Conservation (phyloP, 2,329 filamentous ascomycete genomes). For the Colletotrichum lini region DNA sequence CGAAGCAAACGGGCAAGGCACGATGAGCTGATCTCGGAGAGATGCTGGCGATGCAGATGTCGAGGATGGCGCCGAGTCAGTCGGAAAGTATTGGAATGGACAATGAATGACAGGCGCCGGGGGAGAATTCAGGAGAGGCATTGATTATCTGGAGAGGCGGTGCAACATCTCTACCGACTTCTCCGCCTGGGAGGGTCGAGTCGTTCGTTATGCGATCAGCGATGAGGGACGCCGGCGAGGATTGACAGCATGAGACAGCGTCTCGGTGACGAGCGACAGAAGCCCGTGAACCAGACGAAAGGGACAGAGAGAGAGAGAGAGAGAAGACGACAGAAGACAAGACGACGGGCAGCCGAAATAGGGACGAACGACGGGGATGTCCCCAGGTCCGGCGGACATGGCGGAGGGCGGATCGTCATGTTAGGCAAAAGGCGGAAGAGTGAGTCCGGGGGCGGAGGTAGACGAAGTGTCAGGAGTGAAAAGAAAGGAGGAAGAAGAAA, state of each 20-base stretch:
- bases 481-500: not conserved
- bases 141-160: not conserved
- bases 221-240: constrained; percentile 25
- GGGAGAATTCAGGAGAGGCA: too few relatives aligned
- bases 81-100: not conserved
- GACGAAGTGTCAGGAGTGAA: too few relatives aligned
- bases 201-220: constrained; percentile 14
- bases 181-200: not conserved
- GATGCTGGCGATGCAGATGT: not conserved
- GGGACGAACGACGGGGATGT: constrained; percentile 35
- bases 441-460: too few relatives aligned
- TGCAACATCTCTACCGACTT: constrained; percentile 4
- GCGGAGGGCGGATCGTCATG: constrained; percentile 1
- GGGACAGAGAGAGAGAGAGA: too few relatives aligned
- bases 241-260: constrained; percentile 26
- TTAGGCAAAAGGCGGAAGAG: too few relatives aligned
- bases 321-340: constrained; percentile 33
- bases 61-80: constrained; percentile 1
- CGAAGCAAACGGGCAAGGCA: not conserved
- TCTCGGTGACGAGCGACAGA: not conserved
- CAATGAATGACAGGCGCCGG: not conserved
- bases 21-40: constrained; percentile 7
- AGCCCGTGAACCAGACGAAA: constrained; percentile 34
- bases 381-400: too few relatives aligned
- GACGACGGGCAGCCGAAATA: constrained; percentile 5